Conservation (phyloP, 1,284 basidiomycete genomes). For the Irpex sp. region DNA sequence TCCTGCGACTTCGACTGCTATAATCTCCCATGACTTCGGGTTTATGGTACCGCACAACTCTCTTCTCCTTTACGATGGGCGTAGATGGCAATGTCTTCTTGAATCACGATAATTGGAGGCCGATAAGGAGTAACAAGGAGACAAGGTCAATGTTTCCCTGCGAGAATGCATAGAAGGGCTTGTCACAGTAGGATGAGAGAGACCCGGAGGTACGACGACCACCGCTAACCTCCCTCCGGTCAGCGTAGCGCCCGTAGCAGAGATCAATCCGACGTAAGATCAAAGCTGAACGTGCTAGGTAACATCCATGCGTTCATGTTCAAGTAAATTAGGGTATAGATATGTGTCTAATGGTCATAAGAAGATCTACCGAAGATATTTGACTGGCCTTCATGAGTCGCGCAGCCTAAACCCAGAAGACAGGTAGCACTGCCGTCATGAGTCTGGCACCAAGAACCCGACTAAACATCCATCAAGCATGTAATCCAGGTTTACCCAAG, state of each 20-base stretch:
- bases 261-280: too few relatives aligned
- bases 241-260: neutral
- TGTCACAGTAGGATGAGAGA: neutral
- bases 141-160: neutral
- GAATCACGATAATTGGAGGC: too few relatives aligned
- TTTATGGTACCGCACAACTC: too few relatives aligned
- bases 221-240: neutral
- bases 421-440: slow-evolving; percentile 1
- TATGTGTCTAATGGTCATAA: neutral
- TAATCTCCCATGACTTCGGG: neutral
- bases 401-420: neutral
- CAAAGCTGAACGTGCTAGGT: neutral
- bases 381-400: neutral
- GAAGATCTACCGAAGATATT: neutral
- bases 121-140: neutral
- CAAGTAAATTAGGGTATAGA: neutral
- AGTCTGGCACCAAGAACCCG: slow-evolving; percentile 74
- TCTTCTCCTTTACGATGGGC: neutral
- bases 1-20: neutral
- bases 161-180: neutral
- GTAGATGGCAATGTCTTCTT: neutral
- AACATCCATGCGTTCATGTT: neutral
- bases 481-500: slow-evolving; percentile 92
- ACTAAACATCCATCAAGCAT: slow-evolving; percentile 92
- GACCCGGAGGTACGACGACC: neutral